Conservation (phyloP, 2,329 filamentous ascomycete species). For the Neospermospora avenae region DNA sequence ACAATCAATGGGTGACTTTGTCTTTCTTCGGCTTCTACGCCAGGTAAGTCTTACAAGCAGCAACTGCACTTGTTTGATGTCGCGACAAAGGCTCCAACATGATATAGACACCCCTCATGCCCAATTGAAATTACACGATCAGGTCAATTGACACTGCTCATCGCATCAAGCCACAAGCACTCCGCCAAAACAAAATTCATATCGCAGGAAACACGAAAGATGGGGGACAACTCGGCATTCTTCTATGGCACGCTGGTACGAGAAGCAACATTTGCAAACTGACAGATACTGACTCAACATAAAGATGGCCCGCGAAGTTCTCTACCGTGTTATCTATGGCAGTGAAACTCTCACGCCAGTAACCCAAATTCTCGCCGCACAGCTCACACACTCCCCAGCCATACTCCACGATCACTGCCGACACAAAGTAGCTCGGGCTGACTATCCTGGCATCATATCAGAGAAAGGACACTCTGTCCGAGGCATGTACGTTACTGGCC, state of each 20-base stretch:
- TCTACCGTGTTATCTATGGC: constrained; percentile 76
- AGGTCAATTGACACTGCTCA: not conserved
- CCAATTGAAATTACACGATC: not conserved
- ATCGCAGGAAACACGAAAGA: constrained; percentile 1
- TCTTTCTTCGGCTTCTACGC: not conserved
- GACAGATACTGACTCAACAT: not conserved
- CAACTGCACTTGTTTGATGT: not conserved
- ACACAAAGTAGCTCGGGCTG: constrained; percentile 62
- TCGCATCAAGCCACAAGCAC: not conserved
- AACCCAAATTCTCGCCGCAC: constrained; percentile 8
- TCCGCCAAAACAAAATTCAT: not conserved
- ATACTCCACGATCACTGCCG: constrained; percentile 72
- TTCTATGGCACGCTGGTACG: constrained; percentile 23
- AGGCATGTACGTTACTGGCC: constrained; percentile 72
- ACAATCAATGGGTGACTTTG: not conserved
- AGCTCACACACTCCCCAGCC: constrained; percentile 68
- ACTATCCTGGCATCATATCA: constrained; percentile 78
- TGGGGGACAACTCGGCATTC: constrained; percentile 25
- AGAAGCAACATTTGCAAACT: not conserved
- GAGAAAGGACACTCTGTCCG: constrained; percentile 57
- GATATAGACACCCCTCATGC: not conserved
- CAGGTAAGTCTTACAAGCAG: not conserved
- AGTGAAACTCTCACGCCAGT: constrained; percentile 44
- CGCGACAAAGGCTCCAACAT: constrained; percentile 3
- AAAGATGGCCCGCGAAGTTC: constrained; percentile 79